These are phyloP conservation scores for Aspergillus proliferans DNA, from an alignment of 2,329 filamentous ascomycete species.

Conservation along the genomic window DNA sequence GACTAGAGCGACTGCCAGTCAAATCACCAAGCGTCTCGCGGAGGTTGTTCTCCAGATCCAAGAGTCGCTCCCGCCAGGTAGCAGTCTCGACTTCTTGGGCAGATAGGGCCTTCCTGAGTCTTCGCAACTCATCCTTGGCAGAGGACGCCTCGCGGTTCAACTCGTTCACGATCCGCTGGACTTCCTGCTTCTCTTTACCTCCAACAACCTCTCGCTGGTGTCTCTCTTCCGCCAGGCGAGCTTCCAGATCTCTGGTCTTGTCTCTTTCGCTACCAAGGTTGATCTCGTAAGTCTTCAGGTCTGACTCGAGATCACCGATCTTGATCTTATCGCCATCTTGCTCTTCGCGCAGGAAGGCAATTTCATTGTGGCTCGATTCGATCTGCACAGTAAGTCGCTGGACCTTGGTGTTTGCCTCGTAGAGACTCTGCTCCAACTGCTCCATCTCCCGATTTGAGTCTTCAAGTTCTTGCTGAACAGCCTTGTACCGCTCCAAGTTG, in stretches of 20 bases:
- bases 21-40: slow-evolving; percentile 81
- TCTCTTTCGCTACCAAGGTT: slow-evolving; percentile 80
- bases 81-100: slow-evolving; percentile 81
- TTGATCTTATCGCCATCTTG: slow-evolving; percentile 97
- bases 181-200: slow-evolving; percentile 85
- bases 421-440: slow-evolving; percentile 73
- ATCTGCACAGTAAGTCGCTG: slow-evolving; percentile 84
- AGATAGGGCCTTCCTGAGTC: slow-evolving; percentile 74
- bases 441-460: slow-evolving; percentile 84
- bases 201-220: slow-evolving; percentile 82
- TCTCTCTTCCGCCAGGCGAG: slow-evolving; percentile 71
- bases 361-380: slow-evolving; percentile 87
- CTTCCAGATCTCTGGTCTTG: slow-evolving; percentile 62
- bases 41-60: slow-evolving; percentile 84
- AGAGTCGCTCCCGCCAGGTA: slow-evolving; percentile 83
- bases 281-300: slow-evolving; percentile 71
- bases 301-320: slow-evolving; percentile 86
- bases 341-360: slow-evolving; percentile 90
- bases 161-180: slow-evolving; percentile 87
- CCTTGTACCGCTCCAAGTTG: slow-evolving; percentile 71
- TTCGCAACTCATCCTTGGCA: slow-evolving; percentile 79
- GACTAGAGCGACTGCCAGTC: slow-evolving; percentile 74
- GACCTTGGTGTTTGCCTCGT: slow-evolving; percentile 80
- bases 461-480: slow-evolving; percentile 73
- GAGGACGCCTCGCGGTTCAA: slow-evolving; percentile 76